Evolutionary conservation across 164 flowering plant genomes (phyloP).

Genomic region (Chimonanthus praecox): DNA sequence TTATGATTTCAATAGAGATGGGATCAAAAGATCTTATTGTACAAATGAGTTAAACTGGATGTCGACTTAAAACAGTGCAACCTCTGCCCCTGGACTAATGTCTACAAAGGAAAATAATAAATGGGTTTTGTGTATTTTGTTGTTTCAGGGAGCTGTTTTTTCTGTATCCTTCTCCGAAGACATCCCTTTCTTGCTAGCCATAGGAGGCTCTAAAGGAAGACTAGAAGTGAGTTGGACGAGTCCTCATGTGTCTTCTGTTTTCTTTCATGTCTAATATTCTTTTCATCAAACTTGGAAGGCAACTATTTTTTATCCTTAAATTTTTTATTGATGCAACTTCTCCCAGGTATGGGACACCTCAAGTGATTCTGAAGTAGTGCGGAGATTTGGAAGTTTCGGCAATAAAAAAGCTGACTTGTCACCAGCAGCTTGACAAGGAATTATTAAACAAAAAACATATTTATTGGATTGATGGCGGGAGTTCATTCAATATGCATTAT

Average conservation of each 20-base stretch:
- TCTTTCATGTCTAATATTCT: not conserved
- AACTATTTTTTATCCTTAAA: not conserved
- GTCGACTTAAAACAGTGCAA: too few species aligned
- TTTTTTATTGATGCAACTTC: not conserved
- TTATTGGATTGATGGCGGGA: too few species aligned
- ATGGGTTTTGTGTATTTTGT: not conserved
- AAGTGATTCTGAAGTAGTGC: constrained; percentile 43
- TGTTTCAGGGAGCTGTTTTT: constrained; percentile 71
- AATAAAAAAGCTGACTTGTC: constrained; percentile 6
- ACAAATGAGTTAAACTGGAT: too few species aligned
- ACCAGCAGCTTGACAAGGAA: constrained; percentile 6
- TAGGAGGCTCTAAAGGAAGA: constrained; percentile 84
- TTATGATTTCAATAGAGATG: too few species aligned
- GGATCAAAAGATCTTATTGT: too few species aligned
- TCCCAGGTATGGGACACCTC: constrained; percentile 62
- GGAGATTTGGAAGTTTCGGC: constrained; percentile 36
- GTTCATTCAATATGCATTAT: too few species aligned
- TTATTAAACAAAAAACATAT: too few species aligned
- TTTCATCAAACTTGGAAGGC: not conserved
- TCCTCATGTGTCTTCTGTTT: not conserved
- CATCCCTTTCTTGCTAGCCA: constrained; percentile 66
- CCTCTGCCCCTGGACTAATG: too few species aligned
- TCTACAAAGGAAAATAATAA: too few species aligned
- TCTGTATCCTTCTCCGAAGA: constrained; percentile 71
- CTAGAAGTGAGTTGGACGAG: constrained; percentile 49